Evolutionary conservation across 257 asterid species (phyloP).

Genomic region (Rauvolfia tetraphylla): DNA sequence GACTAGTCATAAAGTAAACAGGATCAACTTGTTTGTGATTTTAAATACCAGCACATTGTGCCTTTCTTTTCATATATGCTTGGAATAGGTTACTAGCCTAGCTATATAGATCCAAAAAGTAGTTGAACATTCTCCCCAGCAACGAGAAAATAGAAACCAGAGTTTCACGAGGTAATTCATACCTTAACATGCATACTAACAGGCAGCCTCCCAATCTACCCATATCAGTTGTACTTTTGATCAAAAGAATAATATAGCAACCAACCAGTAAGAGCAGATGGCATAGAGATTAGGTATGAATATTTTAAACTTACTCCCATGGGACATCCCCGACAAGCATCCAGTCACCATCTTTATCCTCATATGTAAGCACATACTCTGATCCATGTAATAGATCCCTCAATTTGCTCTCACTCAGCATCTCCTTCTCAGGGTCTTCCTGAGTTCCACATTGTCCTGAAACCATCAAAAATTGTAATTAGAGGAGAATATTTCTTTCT

Average conservation of each 20-base stretch:
- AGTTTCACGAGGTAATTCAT: neutral
- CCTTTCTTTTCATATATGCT: neutral
- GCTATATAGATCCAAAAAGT: neutral
- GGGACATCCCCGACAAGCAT: conserved; percentile 41
- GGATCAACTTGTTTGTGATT: neutral
- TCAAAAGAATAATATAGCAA: neutral
- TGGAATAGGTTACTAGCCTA: neutral
- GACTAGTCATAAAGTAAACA: neutral
- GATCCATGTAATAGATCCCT: conserved; percentile 54
- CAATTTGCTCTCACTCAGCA: conserved; percentile 29
- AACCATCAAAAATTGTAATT: conserved; percentile 1
- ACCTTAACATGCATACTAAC: neutral
- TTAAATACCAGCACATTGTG: neutral
- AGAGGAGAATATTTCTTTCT: neutral
- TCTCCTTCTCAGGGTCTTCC: conserved; percentile 48
- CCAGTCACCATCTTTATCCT: conserved; percentile 40
- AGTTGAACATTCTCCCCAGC: neutral
- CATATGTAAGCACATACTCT: conserved; percentile 38
- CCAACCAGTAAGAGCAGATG: neutral
- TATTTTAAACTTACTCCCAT: conserved; percentile 29
- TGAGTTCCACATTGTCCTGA: conserved; percentile 64
- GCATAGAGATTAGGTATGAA: neutral
- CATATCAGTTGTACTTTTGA: neutral
- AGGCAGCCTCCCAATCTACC: neutral
- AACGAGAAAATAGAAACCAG: neutral